These are phyloP conservation scores for Aspergillus sp. DNA, from an alignment of 2,329 filamentous ascomycete species.

Conservation along the genomic window DNA sequence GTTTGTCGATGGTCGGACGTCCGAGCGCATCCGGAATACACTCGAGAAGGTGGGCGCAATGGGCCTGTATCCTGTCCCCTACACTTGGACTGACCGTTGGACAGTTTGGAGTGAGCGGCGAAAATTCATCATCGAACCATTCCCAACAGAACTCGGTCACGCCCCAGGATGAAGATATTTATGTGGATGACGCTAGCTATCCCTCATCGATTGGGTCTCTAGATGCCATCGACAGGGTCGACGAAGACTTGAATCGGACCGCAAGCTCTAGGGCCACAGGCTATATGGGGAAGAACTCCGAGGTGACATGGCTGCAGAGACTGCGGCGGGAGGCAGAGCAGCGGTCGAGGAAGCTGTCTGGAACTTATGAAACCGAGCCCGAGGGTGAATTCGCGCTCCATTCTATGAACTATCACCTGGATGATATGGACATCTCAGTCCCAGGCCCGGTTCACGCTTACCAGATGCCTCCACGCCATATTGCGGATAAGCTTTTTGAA, in stretches of 20 bases:
- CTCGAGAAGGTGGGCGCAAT: constrained; percentile 35
- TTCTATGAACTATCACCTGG: constrained; percentile 41
- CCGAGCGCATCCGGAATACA: constrained; percentile 33
- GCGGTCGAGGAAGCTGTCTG: constrained; percentile 26
- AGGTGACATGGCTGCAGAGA: constrained; percentile 46
- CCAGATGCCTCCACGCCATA: constrained; percentile 38
- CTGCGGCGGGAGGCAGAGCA: constrained; percentile 38
- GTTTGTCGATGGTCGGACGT: constrained; percentile 31
- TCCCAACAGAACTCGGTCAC: constrained; percentile 29
- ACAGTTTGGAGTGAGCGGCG: constrained; percentile 20
- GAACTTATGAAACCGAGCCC: constrained; percentile 25
- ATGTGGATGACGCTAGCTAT: constrained; percentile 25
- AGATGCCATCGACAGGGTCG: constrained; percentile 44
- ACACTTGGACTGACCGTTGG: constrained; percentile 1
- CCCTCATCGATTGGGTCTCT: constrained; percentile 41
- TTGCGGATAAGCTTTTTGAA: constrained; percentile 42
- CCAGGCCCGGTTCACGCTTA: constrained; percentile 41
- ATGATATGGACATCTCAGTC: constrained; percentile 42
- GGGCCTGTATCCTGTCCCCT: background rate
- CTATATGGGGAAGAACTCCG: constrained; percentile 47
- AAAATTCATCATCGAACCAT: constrained; percentile 21
- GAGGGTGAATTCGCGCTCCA: constrained; percentile 33
- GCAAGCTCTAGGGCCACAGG: constrained; percentile 37
- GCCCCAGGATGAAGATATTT: constrained; percentile 26
- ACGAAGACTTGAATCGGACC: constrained; percentile 43